These are phyloP conservation scores for Albizia julibrissin DNA, from an alignment of 306 rosid genomes.

Conservation along the genomic window DNA sequence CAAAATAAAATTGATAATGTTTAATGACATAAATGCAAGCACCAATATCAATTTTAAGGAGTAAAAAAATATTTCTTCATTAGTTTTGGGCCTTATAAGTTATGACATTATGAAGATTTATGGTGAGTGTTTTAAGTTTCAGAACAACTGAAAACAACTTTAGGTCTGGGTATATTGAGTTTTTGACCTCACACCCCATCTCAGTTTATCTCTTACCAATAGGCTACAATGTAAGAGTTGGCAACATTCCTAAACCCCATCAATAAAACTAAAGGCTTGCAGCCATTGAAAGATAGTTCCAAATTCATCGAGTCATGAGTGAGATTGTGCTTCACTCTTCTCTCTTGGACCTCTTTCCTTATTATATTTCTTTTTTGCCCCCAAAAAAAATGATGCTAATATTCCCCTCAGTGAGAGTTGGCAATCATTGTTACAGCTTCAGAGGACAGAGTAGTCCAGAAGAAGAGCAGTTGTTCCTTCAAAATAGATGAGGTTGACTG, in stretches of 20 bases:
- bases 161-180: not conserved
- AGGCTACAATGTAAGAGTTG: not conserved
- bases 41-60: not conserved
- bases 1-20: slow-evolving; percentile 6
- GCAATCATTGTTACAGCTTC: slow-evolving; percentile 3
- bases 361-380: not conserved
- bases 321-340: slow-evolving; percentile 15
- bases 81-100: not conserved
- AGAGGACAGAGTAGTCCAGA: not conserved
- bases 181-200: slow-evolving; percentile 14
- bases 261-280: slow-evolving; percentile 16
- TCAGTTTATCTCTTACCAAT: not conserved
- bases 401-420: slow-evolving; percentile 9
- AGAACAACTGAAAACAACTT: slow-evolving; percentile 13
- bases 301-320: slow-evolving; percentile 3
- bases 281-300: slow-evolving; percentile 10
- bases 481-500: slow-evolving; percentile 24
- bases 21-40: slow-evolving; percentile 15
- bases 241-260: not conserved
- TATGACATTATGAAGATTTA: not conserved
- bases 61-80: not conserved
- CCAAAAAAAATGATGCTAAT: not conserved
- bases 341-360: not conserved
- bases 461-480: not conserved
- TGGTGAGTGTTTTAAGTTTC: slow-evolving; percentile 8